These are phyloP conservation scores for Hypoxylon sp. DNA, from an alignment of 2,329 filamentous ascomycete species.

Conservation along the genomic window DNA sequence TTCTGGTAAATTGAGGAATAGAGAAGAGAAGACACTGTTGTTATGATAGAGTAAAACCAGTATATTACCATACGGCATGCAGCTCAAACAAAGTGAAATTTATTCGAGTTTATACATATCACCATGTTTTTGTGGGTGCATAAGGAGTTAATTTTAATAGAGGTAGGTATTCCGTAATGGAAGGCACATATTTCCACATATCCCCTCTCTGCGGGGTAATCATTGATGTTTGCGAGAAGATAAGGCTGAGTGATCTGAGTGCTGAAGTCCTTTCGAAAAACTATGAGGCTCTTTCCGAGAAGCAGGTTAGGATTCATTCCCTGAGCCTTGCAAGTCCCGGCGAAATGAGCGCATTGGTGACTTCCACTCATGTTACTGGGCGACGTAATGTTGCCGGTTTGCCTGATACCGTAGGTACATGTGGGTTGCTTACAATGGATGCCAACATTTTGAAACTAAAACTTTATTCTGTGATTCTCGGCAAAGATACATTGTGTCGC, in stretches of 20 bases:
- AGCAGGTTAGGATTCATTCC: not conserved
- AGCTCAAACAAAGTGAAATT: no score
- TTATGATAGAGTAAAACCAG: no score
- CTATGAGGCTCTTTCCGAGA: slow-evolving; percentile 1
- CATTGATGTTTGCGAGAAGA: not conserved
- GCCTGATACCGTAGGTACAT: not conserved
- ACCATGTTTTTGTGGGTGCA: no score
- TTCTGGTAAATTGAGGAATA: not conserved
- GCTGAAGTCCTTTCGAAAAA: not conserved
- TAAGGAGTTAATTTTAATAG: no score
- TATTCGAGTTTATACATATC: no score
- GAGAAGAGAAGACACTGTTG: no score
- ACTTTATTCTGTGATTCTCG: no score
- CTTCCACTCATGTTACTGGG: not conserved
- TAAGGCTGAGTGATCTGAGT: not conserved
- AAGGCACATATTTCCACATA: not conserved
- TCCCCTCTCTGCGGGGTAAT: not conserved
- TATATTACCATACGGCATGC: no score
- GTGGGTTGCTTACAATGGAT: not conserved
- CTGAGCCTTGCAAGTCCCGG: not conserved
- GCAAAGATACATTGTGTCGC: no score
- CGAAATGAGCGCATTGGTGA: not conserved
- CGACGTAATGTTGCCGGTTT: not conserved
- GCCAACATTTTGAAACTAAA: no score
- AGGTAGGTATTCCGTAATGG: no score